phyloP scores from a whole-genome alignment of 805 yeast species.

The Debaryomyces hansenii region DNA sequence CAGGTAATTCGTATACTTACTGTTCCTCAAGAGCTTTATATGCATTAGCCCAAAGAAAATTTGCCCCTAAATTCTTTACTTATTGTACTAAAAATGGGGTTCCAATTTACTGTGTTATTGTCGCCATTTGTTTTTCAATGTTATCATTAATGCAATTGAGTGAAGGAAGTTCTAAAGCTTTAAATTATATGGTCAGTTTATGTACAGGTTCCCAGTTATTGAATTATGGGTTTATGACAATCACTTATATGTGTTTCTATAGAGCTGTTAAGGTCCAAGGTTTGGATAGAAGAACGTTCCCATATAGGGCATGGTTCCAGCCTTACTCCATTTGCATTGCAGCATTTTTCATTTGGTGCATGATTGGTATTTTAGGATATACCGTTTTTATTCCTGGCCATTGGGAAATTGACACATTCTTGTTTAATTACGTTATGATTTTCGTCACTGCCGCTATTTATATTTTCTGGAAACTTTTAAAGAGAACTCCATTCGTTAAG shows the following conservation, averaged over 20 bases:
- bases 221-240: conserved; percentile 46
- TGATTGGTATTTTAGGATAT: conserved; percentile 66
- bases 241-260: conserved; percentile 44
- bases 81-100: conserved; percentile 64
- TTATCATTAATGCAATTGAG: conserved; percentile 24
- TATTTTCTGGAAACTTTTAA: conserved; percentile 36
- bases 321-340: conserved; percentile 38
- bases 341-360: conserved; percentile 33
- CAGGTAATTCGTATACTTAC: conserved; percentile 80
- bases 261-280: conserved; percentile 41
- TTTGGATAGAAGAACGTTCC: conserved; percentile 35
- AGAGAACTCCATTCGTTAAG: conserved; percentile 36
- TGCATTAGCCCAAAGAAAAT: conserved; percentile 69
- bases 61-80: conserved; percentile 68
- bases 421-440: conserved; percentile 72
- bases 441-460: conserved; percentile 43
- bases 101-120: conserved; percentile 58
- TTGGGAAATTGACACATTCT: conserved; percentile 63
- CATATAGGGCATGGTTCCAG: conserved; percentile 45
- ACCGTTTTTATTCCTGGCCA: conserved; percentile 64
- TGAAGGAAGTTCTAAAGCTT: conserved; percentile 31
- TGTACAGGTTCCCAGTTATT: conserved; percentile 49
- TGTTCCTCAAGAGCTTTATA: conserved; percentile 68
- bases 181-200: conserved; percentile 46
- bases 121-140: conserved; percentile 34